A percentile compares a stretch with the other conserved stretches of the same genome.
Evolutionary conservation across 1,284 basidiomycete species (phyloP).

Genomic region (Lentinula novae-zelandiae): DNA sequence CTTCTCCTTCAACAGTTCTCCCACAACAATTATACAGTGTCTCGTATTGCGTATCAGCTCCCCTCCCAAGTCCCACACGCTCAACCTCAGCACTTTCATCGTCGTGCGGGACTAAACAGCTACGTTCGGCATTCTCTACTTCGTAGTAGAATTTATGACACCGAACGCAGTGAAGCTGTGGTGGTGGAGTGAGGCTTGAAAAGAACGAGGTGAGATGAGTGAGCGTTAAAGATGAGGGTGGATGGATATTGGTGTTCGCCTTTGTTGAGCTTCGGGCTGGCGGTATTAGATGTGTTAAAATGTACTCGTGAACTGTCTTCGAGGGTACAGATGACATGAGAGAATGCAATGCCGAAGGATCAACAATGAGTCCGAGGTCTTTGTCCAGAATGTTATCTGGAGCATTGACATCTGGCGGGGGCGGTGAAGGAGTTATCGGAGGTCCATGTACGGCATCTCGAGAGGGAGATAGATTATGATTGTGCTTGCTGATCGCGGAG

Average conservation of each 20-base stretch:
- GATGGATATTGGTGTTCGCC: slow-evolving; percentile 13
- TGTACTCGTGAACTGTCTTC: slow-evolving; percentile 61
- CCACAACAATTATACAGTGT: slow-evolving; percentile 70
- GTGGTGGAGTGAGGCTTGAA: slow-evolving; percentile 55
- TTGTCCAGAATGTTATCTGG: slow-evolving; percentile 9
- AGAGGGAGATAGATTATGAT: slow-evolving; percentile 17
- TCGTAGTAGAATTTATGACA: slow-evolving; percentile 65
- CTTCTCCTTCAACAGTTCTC: slow-evolving; percentile 64
- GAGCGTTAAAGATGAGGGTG: slow-evolving; percentile 24
- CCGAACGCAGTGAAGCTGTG: slow-evolving; percentile 64
- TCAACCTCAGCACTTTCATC: slow-evolving; percentile 45
- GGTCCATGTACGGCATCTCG: slow-evolving; percentile 1
- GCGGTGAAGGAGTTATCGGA: slow-evolving; percentile 18
- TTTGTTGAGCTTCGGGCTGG: slow-evolving; percentile 19
- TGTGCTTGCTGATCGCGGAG: slow-evolving; percentile 6
- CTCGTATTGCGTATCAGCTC: slow-evolving; percentile 32
- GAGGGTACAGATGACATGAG: slow-evolving; percentile 60
- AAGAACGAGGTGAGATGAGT: slow-evolving; percentile 53
- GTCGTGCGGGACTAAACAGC: slow-evolving; percentile 50
- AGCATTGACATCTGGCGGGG: not conserved
- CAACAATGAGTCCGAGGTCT: slow-evolving; percentile 21
- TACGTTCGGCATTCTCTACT: slow-evolving; percentile 51
- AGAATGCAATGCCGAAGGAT: slow-evolving; percentile 41
- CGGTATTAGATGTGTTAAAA: slow-evolving; percentile 43
- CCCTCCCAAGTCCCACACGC: slow-evolving; percentile 26